phyloP scores from a whole-genome alignment of 2,329 filamentous ascomycete species.

The Furcasterigmium sp. region DNA sequence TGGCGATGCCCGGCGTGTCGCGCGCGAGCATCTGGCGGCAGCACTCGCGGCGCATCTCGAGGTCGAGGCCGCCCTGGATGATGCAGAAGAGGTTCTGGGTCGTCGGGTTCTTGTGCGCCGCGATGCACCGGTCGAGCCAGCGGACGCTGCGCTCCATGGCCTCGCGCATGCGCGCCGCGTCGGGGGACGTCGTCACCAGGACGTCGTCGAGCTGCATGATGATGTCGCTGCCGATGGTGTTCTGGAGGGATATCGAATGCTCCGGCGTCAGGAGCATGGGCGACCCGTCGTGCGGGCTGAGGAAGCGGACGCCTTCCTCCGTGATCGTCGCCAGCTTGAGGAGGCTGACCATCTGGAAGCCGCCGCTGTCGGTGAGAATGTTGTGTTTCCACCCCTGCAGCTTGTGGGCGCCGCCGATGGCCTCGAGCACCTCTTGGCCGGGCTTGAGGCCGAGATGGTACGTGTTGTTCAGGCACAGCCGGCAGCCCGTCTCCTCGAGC shows the following conservation, averaged over 20 bases:
- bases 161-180: constrained; percentile 80
- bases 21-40: constrained; percentile 81
- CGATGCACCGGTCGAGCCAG: constrained; percentile 94
- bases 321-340: constrained; percentile 90
- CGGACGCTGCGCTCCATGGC: constrained; percentile 92
- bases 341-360: constrained; percentile 98
- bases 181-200: constrained; percentile 90
- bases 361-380: constrained; percentile 78
- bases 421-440: constrained; percentile 81
- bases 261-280: constrained; percentile 97
- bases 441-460: constrained; percentile 96
- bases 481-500: constrained; percentile 81
- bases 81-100: constrained; percentile 96
- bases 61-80: constrained; percentile 89
- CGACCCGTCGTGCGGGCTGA: constrained; percentile 91
- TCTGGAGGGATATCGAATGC: constrained; percentile 92
- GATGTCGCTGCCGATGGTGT: constrained; percentile 96
- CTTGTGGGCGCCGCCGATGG: constrained; percentile 87
- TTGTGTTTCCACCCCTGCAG: constrained; percentile 95
- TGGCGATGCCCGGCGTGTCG: constrained; percentile 92
- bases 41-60: constrained; percentile 80
- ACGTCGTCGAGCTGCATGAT: constrained; percentile 99
- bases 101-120: constrained; percentile 77
- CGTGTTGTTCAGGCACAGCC: constrained; percentile 94
- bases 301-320: constrained; percentile 90